Conservation (phyloP, 2,329 filamentous ascomycete species). For the Lizonia empirigonia region DNA sequence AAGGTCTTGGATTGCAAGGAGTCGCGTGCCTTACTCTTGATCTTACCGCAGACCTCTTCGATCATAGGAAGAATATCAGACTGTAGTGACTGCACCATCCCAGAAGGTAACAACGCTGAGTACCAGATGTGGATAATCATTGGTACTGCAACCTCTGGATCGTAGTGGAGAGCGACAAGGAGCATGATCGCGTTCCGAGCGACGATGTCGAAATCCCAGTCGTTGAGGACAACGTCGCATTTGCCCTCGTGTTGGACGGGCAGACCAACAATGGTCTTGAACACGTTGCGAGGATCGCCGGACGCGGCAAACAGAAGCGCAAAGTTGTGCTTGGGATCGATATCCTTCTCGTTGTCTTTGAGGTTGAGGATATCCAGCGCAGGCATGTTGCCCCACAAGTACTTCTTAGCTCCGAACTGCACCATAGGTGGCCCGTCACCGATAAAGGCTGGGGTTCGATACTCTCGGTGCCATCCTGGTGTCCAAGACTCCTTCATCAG, state of each 20-base stretch:
- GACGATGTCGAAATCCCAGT: constrained; percentile 48
- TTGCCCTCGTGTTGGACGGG: constrained; percentile 33
- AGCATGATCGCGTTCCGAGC: constrained; percentile 51
- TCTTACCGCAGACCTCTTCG: constrained; percentile 43
- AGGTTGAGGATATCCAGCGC: constrained; percentile 49
- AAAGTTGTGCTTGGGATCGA: constrained; percentile 32
- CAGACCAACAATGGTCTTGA: constrained; percentile 49
- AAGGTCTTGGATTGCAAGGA: constrained; percentile 44
- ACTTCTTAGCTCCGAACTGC: constrained; percentile 6
- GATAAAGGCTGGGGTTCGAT: constrained; percentile 34
- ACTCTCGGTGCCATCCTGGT: constrained; percentile 38
- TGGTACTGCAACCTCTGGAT: constrained; percentile 28
- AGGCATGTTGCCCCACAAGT: constrained; percentile 52
- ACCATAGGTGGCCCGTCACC: neutral
- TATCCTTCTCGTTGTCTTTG: constrained; percentile 31
- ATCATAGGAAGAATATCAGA: constrained; percentile 39
- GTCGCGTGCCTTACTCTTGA: constrained; percentile 27
- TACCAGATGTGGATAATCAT: constrained; percentile 56
- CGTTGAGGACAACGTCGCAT: constrained; percentile 48
- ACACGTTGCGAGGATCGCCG: constrained; percentile 52
- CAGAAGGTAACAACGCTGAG: constrained; percentile 45
- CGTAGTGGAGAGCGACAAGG: constrained; percentile 38
- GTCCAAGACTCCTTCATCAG: constrained; percentile 18
- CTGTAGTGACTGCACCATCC: constrained; percentile 30
- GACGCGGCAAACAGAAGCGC: constrained; percentile 51